These are phyloP conservation scores for Exobasidium cylindrosporum DNA, from an alignment of 1,284 basidiomycete species.

Conservation along the genomic window DNA sequence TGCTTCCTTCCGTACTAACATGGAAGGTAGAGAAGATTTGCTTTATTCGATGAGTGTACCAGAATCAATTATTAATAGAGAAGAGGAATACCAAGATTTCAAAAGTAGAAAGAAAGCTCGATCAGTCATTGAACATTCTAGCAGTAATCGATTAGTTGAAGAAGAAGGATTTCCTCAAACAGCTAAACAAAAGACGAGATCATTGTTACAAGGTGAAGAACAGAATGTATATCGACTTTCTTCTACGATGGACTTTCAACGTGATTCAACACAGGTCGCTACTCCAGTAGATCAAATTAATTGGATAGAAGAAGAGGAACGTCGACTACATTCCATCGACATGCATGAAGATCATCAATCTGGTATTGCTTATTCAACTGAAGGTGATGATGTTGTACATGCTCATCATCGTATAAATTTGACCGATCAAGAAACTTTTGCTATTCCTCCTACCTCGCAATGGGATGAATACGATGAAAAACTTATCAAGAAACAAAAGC, in stretches of 20 bases:
- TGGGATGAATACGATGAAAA: neutral
- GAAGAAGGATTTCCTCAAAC: no score
- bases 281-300: no score
- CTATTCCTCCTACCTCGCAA: neutral
- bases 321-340: neutral
- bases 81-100: no score
- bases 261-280: neutral
- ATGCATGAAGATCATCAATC: neutral
- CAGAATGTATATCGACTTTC: no score
- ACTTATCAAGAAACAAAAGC: no score
- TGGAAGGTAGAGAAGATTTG: neutral
- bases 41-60: neutral
- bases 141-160: no score
- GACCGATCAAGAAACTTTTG: neutral
- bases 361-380: slow-evolving; percentile 1
- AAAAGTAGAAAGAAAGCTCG: no score
- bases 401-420: slow-evolving; percentile 2
- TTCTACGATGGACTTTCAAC: neutral
- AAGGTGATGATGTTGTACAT: neutral
- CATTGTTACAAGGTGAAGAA: no score
- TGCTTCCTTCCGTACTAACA: no score
- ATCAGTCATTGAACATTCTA: no score
- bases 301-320: no score
- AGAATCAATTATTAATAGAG: neutral
- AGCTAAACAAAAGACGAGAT: no score